Conservation (phyloP, 78 protist genomes). For the Bodo saltans region DNA sequence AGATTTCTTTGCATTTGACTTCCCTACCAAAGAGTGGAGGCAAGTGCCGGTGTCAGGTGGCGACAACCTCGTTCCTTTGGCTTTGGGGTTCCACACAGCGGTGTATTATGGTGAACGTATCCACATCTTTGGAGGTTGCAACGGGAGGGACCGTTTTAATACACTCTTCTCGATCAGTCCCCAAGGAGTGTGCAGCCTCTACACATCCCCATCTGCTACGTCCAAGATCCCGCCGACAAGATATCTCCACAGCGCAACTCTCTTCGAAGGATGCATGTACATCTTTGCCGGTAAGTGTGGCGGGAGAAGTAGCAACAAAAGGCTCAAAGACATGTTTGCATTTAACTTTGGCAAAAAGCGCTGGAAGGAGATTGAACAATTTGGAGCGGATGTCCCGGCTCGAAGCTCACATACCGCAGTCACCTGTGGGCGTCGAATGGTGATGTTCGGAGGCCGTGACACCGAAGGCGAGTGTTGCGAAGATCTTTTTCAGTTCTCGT, state of each 20-base stretch:
- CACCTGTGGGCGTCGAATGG: slow-evolving; percentile 9
- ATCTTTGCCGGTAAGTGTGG: slow-evolving; percentile 37
- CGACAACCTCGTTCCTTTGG: background rate
- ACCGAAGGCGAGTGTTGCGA: slow-evolving; percentile 11
- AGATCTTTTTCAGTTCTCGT: background rate
- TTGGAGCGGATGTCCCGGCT: slow-evolving; percentile 9
- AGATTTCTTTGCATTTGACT: background rate
- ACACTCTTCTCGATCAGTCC: background rate
- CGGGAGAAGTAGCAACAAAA: background rate
- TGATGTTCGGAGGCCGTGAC: slow-evolving; percentile 33
- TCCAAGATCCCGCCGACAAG: slow-evolving; percentile 13
- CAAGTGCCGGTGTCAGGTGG: background rate
- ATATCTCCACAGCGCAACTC: slow-evolving; percentile 7
- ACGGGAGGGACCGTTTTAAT: background rate
- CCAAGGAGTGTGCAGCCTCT: background rate
- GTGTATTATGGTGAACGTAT: background rate
- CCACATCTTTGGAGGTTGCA: slow-evolving; percentile 20
- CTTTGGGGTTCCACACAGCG: slow-evolving; percentile 34
- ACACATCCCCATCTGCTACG: slow-evolving; percentile 17
- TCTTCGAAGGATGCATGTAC: background rate
- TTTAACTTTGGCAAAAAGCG: background rate
- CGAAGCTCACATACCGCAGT: slow-evolving; percentile 21
- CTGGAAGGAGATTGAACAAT: background rate
- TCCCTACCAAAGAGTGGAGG: background rate
- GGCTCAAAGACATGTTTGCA: background rate